A percentile compares a stretch with the other conserved stretches of the same genome.
These are phyloP conservation scores for Myxozyma vanderwaltii DNA, from an alignment of 805 yeast genomes.

Conservation along the genomic window DNA sequence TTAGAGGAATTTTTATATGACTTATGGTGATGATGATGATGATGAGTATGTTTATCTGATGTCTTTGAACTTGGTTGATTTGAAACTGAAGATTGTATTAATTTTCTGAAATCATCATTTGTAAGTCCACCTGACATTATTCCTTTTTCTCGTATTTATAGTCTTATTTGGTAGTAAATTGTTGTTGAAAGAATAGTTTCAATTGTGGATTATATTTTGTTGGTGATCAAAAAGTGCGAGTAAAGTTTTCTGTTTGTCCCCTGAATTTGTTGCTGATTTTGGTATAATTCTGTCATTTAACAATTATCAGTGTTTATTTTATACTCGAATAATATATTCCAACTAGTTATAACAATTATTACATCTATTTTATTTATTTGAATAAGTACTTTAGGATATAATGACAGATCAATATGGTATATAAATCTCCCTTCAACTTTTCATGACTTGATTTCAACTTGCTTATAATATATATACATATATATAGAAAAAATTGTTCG, in stretches of 20 bases:
- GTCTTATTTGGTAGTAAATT: too few relatives aligned
- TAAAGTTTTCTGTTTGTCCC: too few relatives aligned
- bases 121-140: slow-evolving; percentile 11
- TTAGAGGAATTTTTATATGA: not conserved
- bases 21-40: not conserved
- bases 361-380: too few relatives aligned
- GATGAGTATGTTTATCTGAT: not conserved
- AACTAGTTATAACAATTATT: too few relatives aligned
- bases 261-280: too few relatives aligned
- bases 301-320: too few relatives aligned
- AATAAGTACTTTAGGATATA: not conserved
- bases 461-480: not conserved
- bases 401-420: slow-evolving; percentile 14
- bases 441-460: not conserved
- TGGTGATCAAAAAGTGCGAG: too few relatives aligned
- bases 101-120: slow-evolving; percentile 26
- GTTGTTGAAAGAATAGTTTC: too few relatives aligned
- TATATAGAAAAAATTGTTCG: slow-evolving; percentile 13
- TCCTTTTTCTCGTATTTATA: too few relatives aligned
- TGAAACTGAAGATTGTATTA: slow-evolving; percentile 5
- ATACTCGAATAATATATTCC: not conserved
- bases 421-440: not conserved
- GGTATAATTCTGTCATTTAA: too few relatives aligned
- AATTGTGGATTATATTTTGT: too few relatives aligned
- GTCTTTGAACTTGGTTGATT: too few relatives aligned